Conservation (phyloP, 257 asterid genomes). For the Solanum chmielewskii region DNA sequence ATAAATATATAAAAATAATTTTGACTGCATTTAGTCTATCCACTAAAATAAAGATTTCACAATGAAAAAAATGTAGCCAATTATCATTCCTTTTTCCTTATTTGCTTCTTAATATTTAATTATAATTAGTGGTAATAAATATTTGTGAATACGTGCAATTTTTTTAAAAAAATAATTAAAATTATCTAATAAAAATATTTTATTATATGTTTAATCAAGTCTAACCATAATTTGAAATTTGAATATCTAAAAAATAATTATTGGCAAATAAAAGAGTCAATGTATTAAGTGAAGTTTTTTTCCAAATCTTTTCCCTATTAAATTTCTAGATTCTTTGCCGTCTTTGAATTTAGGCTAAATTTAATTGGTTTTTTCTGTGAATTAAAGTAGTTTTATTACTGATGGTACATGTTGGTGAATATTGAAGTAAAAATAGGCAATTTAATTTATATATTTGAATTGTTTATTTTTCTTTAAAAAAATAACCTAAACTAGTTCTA, state of each 20-base stretch:
- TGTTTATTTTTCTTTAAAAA: too few species aligned
- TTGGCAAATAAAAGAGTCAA: background rate
- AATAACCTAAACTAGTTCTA: background rate
- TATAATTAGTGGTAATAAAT: too few species aligned
- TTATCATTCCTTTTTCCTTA: background rate
- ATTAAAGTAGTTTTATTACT: background rate
- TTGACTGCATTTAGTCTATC: background rate
- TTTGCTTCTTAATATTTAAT: background rate
- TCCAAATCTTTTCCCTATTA: background rate
- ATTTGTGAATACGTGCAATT: background rate
- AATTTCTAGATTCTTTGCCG: background rate
- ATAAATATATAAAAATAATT: too few species aligned
- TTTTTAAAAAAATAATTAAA: too few species aligned
- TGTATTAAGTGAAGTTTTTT: background rate
- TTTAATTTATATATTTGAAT: too few species aligned
- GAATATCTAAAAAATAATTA: background rate
- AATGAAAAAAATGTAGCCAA: background rate
- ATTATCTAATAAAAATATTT: background rate
- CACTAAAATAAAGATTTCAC: background rate
- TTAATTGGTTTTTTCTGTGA: background rate
- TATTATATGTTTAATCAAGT: background rate
- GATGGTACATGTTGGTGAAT: background rate
- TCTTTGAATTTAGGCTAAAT: background rate
- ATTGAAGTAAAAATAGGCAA: background rate
- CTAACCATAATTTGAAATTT: background rate